Evolutionary conservation across 2,329 filamentous ascomycete species (phyloP), one percentile per base, ranked within the genome.

Genomic region (Fusarium palustre): DNA sequence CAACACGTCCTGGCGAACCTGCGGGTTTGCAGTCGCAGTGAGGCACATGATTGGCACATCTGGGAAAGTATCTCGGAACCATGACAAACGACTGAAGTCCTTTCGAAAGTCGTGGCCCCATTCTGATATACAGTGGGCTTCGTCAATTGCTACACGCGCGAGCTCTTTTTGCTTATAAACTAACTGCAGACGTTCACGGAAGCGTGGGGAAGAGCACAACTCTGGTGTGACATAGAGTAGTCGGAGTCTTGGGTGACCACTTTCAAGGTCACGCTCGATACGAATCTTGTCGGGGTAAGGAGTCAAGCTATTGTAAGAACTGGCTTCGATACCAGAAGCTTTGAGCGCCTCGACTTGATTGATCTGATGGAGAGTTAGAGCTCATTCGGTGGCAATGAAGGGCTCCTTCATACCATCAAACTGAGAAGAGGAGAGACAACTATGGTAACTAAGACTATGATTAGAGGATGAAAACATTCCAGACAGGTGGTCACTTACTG

Each of bases 71-170:
- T 88, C 85, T 71, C 92, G 91, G 82, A 98, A 96, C 89, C 93
- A 97, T 3, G 88, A 90, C 9, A 98, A 85, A 22, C 91, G 88
- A 76, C 96, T 94, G 80, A 97, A 98, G 59, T 94, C 92, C 36
- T 91, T 92, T n/a, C 95, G 91, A 77, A 98, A 98, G 79, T 98
- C 95, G 78, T 98, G 94, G 3, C 95, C 95, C 95, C 95, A 97
- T 89, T 97, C 94, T 25, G 93, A 97, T 72, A 98, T 97, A 78
- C 95, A 98, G 79, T 98, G 95, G 3, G 95, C 95, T 81, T 98
- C 95, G 76, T 98, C 95, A 59, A 98, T 90, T 48, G 92, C 95
- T 68, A 98, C 88, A 16, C 95, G 89, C 12, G 91, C 91, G n/a
- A 98, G 87, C 79, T 97, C 93, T 59, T 88, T 87, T 78, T 97